Base-by-base conservation (phyloP, 2,329 filamentous ascomycete species). In the Paraphoma chrysanthemicola region DNA sequence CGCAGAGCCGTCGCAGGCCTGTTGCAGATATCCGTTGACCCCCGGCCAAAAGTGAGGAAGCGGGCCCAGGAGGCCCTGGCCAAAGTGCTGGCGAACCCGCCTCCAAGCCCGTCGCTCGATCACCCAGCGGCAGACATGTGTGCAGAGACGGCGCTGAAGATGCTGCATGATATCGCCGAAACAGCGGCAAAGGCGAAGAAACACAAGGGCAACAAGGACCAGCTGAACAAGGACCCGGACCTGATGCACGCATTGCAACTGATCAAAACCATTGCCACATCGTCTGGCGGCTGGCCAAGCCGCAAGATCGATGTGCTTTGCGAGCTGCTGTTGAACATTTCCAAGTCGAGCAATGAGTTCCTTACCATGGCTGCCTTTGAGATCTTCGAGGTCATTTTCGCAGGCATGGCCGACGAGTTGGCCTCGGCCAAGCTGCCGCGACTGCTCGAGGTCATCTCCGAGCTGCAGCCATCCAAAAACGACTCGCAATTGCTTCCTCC, bases 91-190 rank as follows among this genome's bases (percentile, higher is more conserved):
- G 89, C 89, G 76, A 90, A 88, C 59, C 91, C 93, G 8, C 95
- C 95, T 0, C 93, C 94, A 0, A 97, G 92, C 62, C 95, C 95
- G 1, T 93, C 92, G 3, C 80, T 97, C 58, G 95, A 99, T 66
- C 95, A 99, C 73, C 95, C 95, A 1, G 95, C 93, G 28, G 91
- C 94, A 45, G 93, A 97, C 73, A 94, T 98, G 88, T 98, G 94
- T 79, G 95, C 95, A 16, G 92, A 97, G 77, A 93, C 91, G 28
- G 92, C 92, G 18, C 84, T 97, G 79, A 88, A 88, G 77, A 93
- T 89, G 74, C 81, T 98, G 60, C 86, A 88, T 66, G 89, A 93
- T 60, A 83, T 96, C 50, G 88, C 90, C 2, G 89, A 89, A 59
- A 84, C 87, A 14, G 85, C 88, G 59, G 87, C 85, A 64, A 94